phyloP scores from a whole-genome alignment of 1,139 yeast genomes.

The Lodderomyces orthopsilosis region DNA sequence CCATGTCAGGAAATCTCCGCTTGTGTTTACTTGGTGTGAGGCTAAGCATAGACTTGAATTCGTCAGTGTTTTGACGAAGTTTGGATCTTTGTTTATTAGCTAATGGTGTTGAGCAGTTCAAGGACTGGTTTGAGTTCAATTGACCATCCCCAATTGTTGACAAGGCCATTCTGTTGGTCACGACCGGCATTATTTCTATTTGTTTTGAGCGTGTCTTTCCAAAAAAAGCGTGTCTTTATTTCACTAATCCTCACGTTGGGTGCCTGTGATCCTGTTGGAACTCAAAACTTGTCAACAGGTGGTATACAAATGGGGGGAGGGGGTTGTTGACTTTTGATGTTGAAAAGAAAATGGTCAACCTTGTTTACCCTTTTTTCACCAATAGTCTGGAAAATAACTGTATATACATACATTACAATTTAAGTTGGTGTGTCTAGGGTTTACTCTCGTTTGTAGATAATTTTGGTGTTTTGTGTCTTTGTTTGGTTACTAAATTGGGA shows the following conservation, averaged over 20 bases:
- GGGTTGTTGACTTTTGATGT: too few relatives aligned
- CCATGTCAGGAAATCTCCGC: slow-evolving; percentile 11
- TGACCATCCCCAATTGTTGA: slow-evolving; percentile 35
- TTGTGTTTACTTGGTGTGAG: slow-evolving; percentile 10
- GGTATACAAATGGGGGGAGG: too few relatives aligned
- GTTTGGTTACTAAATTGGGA: slow-evolving; percentile 8
- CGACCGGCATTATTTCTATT: slow-evolving; percentile 12
- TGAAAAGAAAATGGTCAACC: too few relatives aligned
- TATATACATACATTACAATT: not conserved
- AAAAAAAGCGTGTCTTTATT: not conserved
- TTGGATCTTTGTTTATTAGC: slow-evolving; percentile 3
- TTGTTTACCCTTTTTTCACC: not conserved
- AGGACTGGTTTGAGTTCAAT: slow-evolving; percentile 20
- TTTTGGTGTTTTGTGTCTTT: slow-evolving; percentile 1
- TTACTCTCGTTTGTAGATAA: not conserved
- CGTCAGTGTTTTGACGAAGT: not conserved
- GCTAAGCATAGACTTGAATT: slow-evolving; percentile 2
- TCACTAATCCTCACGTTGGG: too few relatives aligned
- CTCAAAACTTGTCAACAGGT: too few relatives aligned
- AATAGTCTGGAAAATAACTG: not conserved
- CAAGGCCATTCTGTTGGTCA: slow-evolving; percentile 33
- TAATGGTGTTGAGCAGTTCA: slow-evolving; percentile 10
- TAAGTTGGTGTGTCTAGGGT: not conserved
- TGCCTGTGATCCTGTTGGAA: too few relatives aligned
- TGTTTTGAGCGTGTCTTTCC: slow-evolving; percentile 1